Percentiles rank a stretch among this genome's conserved stretches.
Evolutionary conservation across 2,329 filamentous ascomycete genomes (phyloP).

Genomic region (Sarocladium kiliense): DNA sequence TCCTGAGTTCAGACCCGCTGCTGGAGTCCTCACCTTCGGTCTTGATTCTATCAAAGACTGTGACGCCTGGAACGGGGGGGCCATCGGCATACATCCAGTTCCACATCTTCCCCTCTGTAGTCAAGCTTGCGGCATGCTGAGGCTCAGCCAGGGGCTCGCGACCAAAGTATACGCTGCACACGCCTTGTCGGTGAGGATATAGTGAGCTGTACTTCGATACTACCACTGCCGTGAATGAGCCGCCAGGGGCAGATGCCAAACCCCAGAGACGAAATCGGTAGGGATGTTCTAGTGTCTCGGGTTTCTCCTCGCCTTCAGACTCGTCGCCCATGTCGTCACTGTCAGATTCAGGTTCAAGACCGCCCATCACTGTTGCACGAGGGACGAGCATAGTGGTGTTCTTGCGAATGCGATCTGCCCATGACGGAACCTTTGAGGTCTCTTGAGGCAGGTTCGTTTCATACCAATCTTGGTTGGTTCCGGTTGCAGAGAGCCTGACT

Average conservation of each 20-base stretch:
- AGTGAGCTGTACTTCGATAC: conserved; percentile 43
- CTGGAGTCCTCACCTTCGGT: conserved; percentile 7
- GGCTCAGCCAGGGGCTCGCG: conserved; percentile 12
- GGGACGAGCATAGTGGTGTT: conserved; percentile 39
- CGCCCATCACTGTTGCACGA: conserved; percentile 36
- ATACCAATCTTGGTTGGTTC: conserved; percentile 47
- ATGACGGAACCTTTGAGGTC: conserved; percentile 29
- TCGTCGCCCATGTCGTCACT: conserved; percentile 20
- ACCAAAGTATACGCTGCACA: conserved; percentile 32
- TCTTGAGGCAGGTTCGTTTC: conserved; percentile 39
- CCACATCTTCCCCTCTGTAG: conserved; percentile 52
- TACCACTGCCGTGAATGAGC: conserved; percentile 45
- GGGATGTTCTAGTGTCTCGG: conserved; percentile 36
- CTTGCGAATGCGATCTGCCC: conserved; percentile 42
- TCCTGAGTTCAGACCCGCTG: conserved; percentile 23
- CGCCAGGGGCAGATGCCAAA: conserved; percentile 45
- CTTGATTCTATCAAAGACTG: conserved; percentile 15
- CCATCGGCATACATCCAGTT: conserved; percentile 56
- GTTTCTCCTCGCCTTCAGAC: conserved; percentile 19
- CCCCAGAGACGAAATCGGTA: conserved; percentile 50
- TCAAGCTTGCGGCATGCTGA: conserved; percentile 21
- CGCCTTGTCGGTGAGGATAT: conserved; percentile 37
- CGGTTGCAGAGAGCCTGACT: conserved; percentile 47
- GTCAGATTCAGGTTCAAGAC: conserved; percentile 26
- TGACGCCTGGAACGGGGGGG: conserved; percentile 37